Conservation (phyloP, 2,329 filamentous ascomycete species). For the Claviceps sp. region DNA sequence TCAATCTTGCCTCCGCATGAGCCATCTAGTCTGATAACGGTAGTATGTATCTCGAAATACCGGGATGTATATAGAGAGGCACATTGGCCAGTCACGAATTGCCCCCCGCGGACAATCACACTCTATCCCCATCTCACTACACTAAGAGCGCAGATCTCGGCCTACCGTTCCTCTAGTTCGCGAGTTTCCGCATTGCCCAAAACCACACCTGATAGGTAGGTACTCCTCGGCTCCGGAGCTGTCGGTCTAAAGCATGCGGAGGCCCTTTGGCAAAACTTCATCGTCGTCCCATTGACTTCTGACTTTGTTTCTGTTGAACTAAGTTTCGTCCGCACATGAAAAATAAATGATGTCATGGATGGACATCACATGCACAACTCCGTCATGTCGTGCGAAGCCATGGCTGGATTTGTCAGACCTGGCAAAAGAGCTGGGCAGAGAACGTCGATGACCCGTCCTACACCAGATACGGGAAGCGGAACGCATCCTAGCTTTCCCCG, state of each 20-base stretch:
- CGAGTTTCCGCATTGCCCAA: constrained; percentile 41
- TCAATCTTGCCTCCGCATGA: too few relatives aligned
- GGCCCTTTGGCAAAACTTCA: constrained; percentile 43
- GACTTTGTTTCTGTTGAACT: constrained; percentile 66
- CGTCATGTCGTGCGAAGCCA: constrained; percentile 77
- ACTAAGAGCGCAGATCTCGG: constrained; percentile 46
- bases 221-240: constrained; percentile 44
- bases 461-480: constrained; percentile 50
- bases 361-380: constrained; percentile 69
- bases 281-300: constrained; percentile 65
- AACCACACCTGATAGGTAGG: constrained; percentile 40
- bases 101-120: constrained; percentile 51
- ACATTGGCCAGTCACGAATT: not conserved
- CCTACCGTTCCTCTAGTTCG: constrained; percentile 57
- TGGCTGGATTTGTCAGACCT: constrained; percentile 75
- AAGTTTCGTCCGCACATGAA: too few relatives aligned
- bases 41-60: too few relatives aligned
- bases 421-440: constrained; percentile 46
- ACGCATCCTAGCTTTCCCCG: constrained; percentile 69
- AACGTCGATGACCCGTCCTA: constrained; percentile 70
- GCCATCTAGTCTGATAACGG: too few relatives aligned
- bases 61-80: too few relatives aligned
- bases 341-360: constrained; percentile 79
- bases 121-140: constrained; percentile 54
- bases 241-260: constrained; percentile 33